Base-by-base conservation (phyloP, 2,329 filamentous ascomycete genomes). In the Pyrenophora tritici-repentis region DNA sequence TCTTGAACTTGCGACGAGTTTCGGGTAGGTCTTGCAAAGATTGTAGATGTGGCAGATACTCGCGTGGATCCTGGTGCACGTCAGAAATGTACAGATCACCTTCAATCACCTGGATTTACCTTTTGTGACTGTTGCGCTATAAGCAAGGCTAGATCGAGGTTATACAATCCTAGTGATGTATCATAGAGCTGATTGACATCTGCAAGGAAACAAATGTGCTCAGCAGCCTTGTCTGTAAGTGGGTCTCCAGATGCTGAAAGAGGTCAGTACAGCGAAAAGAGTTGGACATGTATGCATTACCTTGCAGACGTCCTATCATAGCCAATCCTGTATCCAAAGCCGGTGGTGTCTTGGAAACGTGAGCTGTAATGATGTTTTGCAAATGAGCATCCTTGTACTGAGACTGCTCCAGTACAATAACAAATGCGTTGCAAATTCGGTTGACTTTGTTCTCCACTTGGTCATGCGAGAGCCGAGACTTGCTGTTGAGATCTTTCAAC, bases 141-240 rank as follows among this genome's bases (percentile, higher is more conserved):
- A 5, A 97, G 80, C 9, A 99, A 80, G 3, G 93, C 87, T 6
- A 99, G 84, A 9, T 96, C 91, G 2, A 99, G 83, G 66, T 97
- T 87, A 70, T 99, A 99, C 2, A 97, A 79, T 1, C 92, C 92
- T 2, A 99, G 80, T 0, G 94, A 90, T 53, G 92, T 87, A 55
- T 97, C 90, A 66, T 96, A 99, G 0, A 99, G 83, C 33, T 86
- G 86, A 71, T 97, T 95, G 38, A 95, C 88, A 73, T 99, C 94
- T 0, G 92, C 90, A 35, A 99, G 82, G 79, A 99, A 99, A 79
- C 91, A 97, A 53, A 99, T 97, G 67, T 99, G 94, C 70, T 97
- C 91, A 17, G 97, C 88, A 0, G 93, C 93, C 71, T 87, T 88
- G 61, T 97, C 93, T 0, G 91, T 90, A 59, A 92, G 81, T 5